Percentiles rank a stretch among this genome's conserved stretches.
These are phyloP conservation scores for Scheffersomyces segobiensis DNA, from an alignment of 1,139 yeast species.

Conservation along the genomic window DNA sequence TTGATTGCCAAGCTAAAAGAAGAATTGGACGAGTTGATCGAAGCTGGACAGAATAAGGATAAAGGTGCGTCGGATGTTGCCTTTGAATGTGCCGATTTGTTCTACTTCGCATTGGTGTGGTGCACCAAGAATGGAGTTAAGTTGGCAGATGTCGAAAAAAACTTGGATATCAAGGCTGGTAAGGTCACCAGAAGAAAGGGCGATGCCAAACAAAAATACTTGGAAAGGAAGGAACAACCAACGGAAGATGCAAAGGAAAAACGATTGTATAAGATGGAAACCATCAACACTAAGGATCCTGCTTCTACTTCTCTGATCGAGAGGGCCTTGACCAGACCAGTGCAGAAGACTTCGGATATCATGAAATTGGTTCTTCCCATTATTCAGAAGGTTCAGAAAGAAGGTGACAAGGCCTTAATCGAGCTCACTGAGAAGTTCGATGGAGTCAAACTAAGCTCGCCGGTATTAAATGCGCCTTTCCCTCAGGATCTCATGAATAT, in stretches of 20 bases:
- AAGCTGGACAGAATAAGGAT: constrained; percentile 61
- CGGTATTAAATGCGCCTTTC: constrained; percentile 87
- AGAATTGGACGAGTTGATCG: constrained; percentile 94
- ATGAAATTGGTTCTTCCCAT: constrained; percentile 93
- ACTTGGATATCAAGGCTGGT: constrained; percentile 77
- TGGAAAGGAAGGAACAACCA: constrained; percentile 28
- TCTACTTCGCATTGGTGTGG: constrained; percentile 89
- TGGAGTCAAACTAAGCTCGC: constrained; percentile 68
- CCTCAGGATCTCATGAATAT: constrained; percentile 73
- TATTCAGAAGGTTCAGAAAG: constrained; percentile 67
- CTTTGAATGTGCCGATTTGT: constrained; percentile 96
- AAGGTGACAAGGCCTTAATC: constrained; percentile 84
- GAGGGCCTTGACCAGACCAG: constrained; percentile 79
- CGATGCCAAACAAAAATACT: constrained; percentile 83
- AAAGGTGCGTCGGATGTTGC: constrained; percentile 60
- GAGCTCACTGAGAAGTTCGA: constrained; percentile 91
- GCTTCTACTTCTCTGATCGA: constrained; percentile 45
- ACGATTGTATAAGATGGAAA: constrained; percentile 58
- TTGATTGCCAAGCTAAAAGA: constrained; percentile 87
- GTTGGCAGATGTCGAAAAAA: constrained; percentile 76
- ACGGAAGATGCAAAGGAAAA: constrained; percentile 16
- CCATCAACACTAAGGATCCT: constrained; percentile 50
- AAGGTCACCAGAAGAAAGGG: constrained; percentile 94
- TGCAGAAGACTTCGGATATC: constrained; percentile 85
- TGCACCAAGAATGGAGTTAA: constrained; percentile 80